Evolutionary conservation across 1,284 basidiomycete genomes (phyloP).

Genomic region (Pseudozyma sp.): DNA sequence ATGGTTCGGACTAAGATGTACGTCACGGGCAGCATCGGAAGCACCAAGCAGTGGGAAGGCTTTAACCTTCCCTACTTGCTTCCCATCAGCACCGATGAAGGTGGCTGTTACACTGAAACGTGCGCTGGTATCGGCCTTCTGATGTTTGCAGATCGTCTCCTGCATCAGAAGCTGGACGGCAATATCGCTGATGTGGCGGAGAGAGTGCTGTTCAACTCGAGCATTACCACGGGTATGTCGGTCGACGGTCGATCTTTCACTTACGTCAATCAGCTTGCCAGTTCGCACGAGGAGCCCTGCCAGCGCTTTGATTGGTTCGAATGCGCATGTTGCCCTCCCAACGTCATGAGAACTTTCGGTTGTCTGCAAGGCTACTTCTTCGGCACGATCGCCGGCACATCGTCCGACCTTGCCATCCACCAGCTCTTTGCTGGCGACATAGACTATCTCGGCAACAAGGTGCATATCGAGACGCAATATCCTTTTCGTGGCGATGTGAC

Average conservation of each 20-base stretch:
- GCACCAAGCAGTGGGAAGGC: slow-evolving; percentile 40
- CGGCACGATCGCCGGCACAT: background rate
- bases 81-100: slow-evolving; percentile 35
- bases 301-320: slow-evolving; percentile 35
- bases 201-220: slow-evolving; percentile 31
- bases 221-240: slow-evolving; percentile 40
- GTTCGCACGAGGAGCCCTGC: slow-evolving; percentile 29
- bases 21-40: slow-evolving; percentile 34
- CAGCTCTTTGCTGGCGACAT: slow-evolving; percentile 31
- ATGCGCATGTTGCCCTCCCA: slow-evolving; percentile 38
- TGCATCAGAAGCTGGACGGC: slow-evolving; percentile 16
- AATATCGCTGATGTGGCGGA: slow-evolving; percentile 32
- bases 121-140: slow-evolving; percentile 30
- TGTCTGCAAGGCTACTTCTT: slow-evolving; percentile 40
- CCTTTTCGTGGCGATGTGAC: slow-evolving; percentile 13
- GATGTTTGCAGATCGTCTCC: slow-evolving; percentile 31
- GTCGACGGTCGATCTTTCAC: slow-evolving; percentile 30
- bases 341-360: slow-evolving; percentile 34
- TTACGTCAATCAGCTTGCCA: slow-evolving; percentile 38
- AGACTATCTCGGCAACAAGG: slow-evolving; percentile 18
- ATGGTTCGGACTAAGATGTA: slow-evolving; percentile 35
- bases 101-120: slow-evolving; percentile 37
- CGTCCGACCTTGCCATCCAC: slow-evolving; percentile 23
- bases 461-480: slow-evolving; percentile 23
- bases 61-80: slow-evolving; percentile 30